Evolutionary conservation across 1,139 yeast species (phyloP).

Genomic region (Wickerhamomyces sp.): DNA sequence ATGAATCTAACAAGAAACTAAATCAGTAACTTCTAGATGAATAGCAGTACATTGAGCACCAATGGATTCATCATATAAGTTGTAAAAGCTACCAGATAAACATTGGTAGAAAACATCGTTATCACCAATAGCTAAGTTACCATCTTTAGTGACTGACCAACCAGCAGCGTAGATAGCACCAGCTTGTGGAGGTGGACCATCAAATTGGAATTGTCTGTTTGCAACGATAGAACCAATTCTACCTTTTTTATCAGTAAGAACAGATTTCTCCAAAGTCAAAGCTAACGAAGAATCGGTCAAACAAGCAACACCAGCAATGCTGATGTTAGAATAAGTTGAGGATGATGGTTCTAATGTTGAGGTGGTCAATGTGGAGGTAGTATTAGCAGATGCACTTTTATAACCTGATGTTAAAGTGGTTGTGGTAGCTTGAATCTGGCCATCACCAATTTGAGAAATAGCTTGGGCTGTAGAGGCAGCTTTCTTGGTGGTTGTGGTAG

Average conservation of each 20-base stretch:
- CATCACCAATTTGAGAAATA: slow-evolving; percentile 29
- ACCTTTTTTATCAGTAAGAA: slow-evolving; percentile 57
- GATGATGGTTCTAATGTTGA: slow-evolving; percentile 21
- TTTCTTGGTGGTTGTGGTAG: slow-evolving; percentile 8
- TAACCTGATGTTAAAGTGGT: slow-evolving; percentile 22
- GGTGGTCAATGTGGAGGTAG: slow-evolving; percentile 16
- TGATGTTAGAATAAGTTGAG: slow-evolving; percentile 34
- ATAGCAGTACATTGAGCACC: slow-evolving; percentile 66
- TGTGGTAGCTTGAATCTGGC: slow-evolving; percentile 21
- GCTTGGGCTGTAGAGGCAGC: slow-evolving; percentile 13
- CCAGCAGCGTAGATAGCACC: slow-evolving; percentile 85
- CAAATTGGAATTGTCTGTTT: slow-evolving; percentile 84
- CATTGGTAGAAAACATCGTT: slow-evolving; percentile 69
- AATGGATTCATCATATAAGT: slow-evolving; percentile 66
- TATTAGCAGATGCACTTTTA: slow-evolving; percentile 13
- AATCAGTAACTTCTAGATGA: slow-evolving; percentile 58
- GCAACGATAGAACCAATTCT: slow-evolving; percentile 82
- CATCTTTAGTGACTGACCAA: slow-evolving; percentile 65
- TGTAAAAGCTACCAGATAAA: slow-evolving; percentile 75
- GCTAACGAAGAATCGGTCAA: slow-evolving; percentile 45
- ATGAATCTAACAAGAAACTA: slow-evolving; percentile 48
- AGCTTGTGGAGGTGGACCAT: slow-evolving; percentile 90
- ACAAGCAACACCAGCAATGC: slow-evolving; percentile 40
- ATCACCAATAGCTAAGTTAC: slow-evolving; percentile 67
- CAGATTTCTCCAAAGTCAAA: slow-evolving; percentile 46